Evolutionary conservation across 164 flowering plant species (phyloP), one percentile per base, ranked within the genome.

Genomic region (Umbilicus rupestris): DNA sequence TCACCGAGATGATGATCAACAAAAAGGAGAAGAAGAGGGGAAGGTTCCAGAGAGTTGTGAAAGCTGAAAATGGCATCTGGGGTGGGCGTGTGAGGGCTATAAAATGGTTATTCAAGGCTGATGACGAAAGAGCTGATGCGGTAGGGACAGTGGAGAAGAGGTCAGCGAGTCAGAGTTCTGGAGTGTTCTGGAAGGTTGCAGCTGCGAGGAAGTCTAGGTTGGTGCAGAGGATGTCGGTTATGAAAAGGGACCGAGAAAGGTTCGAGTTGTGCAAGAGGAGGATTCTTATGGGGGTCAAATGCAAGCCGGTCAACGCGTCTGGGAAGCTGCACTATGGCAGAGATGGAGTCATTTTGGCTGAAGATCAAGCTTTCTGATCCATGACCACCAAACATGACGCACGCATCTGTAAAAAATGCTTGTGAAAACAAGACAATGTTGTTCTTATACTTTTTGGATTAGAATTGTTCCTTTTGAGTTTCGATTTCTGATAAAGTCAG

Each of bases 201-300:
- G 58, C 7, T 52, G 14, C 29, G 24, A 52, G 58, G 29, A 52
- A 52, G 58, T 11, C 14, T 22, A 52, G 29, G 29, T 52, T 52
- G 58, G 30, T 35, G 24, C n/a, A 52, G 58, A 52, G 58, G 58
- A 52, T 52, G 30, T 52, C 30, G 7, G 16, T 24, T 26, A 24
- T 17, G 22, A 24, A 20, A 29, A 46, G 29, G 41, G 55, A 68
- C 24, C 44, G n/a, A 20, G 64, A 69, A 69, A 73, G 29, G 5
- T 39, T 42, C 22, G 88, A 83, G 64, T 68, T 87, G 15, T 87
- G 90, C 76, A 87, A 79, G 83, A 87, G 77, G 77, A 84, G 78
- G 81, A 87, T 87, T 55, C 73, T 87, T 39, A 75, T 85, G 84
- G 93, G 90, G 33, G 72, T 39, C 59, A 76, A 65, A 41, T 87